Percentiles rank a stretch among this genome's conserved stretches.
Evolutionary conservation across 352 stramenopile genomes (phyloP).

Genomic region (Globisporangium cylindrosporum): DNA sequence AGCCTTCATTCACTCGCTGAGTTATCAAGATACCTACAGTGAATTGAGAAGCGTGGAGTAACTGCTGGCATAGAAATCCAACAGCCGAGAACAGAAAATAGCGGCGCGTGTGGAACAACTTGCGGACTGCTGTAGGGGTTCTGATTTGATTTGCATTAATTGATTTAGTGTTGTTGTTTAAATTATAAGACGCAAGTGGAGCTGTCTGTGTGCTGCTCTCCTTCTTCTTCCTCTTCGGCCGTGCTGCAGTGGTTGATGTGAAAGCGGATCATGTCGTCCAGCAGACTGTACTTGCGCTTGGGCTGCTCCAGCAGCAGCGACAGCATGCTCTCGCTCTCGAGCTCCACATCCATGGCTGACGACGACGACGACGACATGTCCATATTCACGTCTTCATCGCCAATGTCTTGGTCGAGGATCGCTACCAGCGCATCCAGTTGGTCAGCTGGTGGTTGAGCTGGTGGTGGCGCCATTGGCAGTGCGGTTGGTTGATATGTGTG

Average conservation of each 20-base stretch:
- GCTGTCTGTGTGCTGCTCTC: neutral
- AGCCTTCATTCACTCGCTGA: neutral
- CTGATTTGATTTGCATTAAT: neutral
- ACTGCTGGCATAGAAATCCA: neutral
- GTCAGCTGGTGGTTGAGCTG: constrained; percentile 8
- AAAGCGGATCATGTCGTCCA: constrained; percentile 49
- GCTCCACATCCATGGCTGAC: neutral
- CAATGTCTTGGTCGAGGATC: constrained; percentile 29
- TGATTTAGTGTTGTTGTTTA: neutral
- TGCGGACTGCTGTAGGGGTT: neutral
- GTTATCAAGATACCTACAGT: neutral
- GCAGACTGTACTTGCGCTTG: constrained; percentile 22
- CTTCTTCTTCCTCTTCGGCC: neutral
- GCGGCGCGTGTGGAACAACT: neutral
- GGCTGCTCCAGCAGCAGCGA: constrained; percentile 10
- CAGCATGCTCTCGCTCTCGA: constrained; percentile 8
- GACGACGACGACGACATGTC: neutral
- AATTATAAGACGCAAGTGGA: neutral
- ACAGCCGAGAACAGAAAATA: neutral
- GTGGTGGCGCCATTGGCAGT: neutral
- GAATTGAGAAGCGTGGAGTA: neutral
- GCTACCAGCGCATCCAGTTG: constrained; percentile 41
- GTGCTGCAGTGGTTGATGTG: constrained; percentile 29
- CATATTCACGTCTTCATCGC: neutral
- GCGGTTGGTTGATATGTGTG: neutral